Evolutionary conservation across 768 basidiomycete species (phyloP).

Genomic region (Agrocybe pediades): DNA sequence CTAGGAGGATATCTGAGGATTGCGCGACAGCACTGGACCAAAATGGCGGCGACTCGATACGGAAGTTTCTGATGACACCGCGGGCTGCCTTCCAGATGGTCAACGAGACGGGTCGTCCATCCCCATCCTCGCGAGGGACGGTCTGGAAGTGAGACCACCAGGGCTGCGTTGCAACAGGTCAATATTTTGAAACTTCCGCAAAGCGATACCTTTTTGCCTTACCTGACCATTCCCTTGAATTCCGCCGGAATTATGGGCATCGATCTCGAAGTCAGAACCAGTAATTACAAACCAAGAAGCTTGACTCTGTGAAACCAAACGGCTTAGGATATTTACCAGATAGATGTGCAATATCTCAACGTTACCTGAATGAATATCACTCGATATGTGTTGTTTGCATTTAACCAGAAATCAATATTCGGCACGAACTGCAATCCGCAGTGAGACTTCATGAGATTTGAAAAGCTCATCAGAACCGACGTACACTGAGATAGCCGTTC

Average conservation of each 20-base stretch:
- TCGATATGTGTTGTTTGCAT: conserved; percentile 55
- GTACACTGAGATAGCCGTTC: conserved; percentile 46
- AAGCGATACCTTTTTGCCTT: not conserved
- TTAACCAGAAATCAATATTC: conserved; percentile 56
- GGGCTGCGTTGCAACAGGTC: conserved; percentile 32
- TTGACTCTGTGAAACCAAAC: conserved; percentile 41
- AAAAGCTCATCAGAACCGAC: not conserved
- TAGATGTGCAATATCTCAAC: not conserved
- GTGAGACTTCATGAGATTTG: not conserved
- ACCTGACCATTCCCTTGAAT: conserved; percentile 64
- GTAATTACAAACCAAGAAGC: conserved; percentile 68
- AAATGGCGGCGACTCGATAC: conserved; percentile 56
- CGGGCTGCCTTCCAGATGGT: conserved; percentile 47
- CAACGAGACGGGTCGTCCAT: conserved; percentile 59
- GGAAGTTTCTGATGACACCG: conserved; percentile 48
- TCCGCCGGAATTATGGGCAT: conserved; percentile 56
- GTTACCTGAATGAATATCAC: conserved; percentile 62
- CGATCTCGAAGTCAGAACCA: conserved; percentile 54
- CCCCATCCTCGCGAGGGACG: conserved; percentile 50
- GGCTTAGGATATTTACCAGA: not conserved
- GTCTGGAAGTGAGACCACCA: conserved; percentile 61
- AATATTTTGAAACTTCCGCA: too few species aligned
- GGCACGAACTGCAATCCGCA: conserved; percentile 46
- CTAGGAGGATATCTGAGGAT: conserved; percentile 48
- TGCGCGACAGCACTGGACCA: conserved; percentile 62